Conservation (phyloP, 192 early-diverging fungal genomes). For the Backusella sp. region DNA sequence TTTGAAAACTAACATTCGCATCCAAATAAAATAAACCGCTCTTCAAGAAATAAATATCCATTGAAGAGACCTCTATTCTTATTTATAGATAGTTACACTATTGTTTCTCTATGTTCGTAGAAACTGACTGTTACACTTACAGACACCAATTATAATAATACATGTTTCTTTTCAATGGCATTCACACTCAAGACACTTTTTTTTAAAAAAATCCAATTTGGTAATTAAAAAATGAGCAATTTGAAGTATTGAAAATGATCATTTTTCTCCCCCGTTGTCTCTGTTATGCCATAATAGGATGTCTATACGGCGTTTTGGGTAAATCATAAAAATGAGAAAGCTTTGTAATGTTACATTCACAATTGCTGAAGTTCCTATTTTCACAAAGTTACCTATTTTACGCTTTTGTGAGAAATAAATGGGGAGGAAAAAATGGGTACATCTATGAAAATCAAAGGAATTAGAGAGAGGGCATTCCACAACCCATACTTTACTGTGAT, state of each 20-base stretch:
- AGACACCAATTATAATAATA: background rate
- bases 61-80: background rate
- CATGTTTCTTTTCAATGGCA: background rate
- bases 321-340: background rate
- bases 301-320: background rate
- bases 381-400: too few species aligned
- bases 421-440: too few species aligned
- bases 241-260: too few species aligned
- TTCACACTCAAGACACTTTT: background rate
- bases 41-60: background rate
- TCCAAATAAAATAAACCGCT: background rate
- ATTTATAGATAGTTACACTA: background rate
- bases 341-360: too few species aligned
- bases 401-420: too few species aligned
- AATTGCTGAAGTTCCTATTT: too few species aligned
- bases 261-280: background rate
- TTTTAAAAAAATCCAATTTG: background rate
- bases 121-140: background rate
- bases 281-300: background rate
- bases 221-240: background rate
- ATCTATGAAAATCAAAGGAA: too few species aligned
- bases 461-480: too few species aligned
- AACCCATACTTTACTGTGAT: too few species aligned
- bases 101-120: background rate
- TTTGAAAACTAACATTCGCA: background rate